These are phyloP conservation scores for Haplosporangium sp. DNA, from an alignment of 371 early-diverging fungal genomes.

Conservation along the genomic window DNA sequence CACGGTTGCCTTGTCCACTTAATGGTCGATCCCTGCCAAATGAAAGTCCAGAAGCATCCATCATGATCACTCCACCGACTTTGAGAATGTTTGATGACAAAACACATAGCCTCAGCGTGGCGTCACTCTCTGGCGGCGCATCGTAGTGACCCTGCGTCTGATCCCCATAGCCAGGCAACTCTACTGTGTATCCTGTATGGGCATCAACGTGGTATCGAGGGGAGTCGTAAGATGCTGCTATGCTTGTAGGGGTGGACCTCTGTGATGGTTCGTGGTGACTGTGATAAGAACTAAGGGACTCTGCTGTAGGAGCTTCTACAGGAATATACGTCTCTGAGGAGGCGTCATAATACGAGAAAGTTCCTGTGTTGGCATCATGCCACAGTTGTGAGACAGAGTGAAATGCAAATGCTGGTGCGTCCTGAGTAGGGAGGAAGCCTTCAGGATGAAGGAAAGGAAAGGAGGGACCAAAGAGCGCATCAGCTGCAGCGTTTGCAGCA, in stretches of 20 bases:
- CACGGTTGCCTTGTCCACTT: constrained; percentile 40
- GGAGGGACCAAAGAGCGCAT: constrained; percentile 20
- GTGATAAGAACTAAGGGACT: constrained; percentile 5
- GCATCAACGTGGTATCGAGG: constrained; percentile 15
- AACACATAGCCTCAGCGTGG: constrained; percentile 58
- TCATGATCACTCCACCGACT: constrained; percentile 50
- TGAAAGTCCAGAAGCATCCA: constrained; percentile 54
- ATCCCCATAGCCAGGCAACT: constrained; percentile 8
- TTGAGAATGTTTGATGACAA: constrained; percentile 43
- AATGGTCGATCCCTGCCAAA: constrained; percentile 59
- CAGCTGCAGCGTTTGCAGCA: constrained; percentile 42
- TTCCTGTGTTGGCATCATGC: constrained; percentile 58
- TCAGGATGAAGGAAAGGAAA: constrained; percentile 39
- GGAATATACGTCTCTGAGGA: constrained; percentile 58
- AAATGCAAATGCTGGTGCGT: constrained; percentile 58
- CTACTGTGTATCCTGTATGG: constrained; percentile 27
- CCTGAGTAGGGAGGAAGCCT: constrained; percentile 56
- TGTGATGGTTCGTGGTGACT: constrained; percentile 6
- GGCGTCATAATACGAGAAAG: constrained; percentile 58
- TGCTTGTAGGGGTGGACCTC: background rate
- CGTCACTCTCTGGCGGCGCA: constrained; percentile 38
- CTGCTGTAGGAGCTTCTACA: constrained; percentile 23
- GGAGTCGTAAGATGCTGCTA: background rate
- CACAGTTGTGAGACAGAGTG: constrained; percentile 54
- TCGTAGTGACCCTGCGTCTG: constrained; percentile 12